Percentiles rank a stretch among this genome's conserved stretches.
Conservation (phyloP, 345 rosid genomes). For the Citrus australasica region DNA sequence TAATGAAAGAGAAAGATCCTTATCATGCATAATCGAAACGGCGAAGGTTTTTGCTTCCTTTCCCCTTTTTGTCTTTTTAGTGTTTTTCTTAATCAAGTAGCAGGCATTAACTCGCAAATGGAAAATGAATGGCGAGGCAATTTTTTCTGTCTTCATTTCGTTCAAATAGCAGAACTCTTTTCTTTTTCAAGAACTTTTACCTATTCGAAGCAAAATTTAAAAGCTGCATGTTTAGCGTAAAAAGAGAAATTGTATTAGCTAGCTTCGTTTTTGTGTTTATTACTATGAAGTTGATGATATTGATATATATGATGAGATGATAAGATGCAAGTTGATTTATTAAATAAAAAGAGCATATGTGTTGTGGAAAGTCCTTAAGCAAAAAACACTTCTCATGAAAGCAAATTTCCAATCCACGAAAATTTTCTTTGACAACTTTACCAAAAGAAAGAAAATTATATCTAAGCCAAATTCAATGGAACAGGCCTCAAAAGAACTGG, state of each 20-base stretch:
- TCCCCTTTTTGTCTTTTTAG: neutral
- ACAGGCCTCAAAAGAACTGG: conserved; percentile 92
- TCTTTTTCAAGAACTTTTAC: neutral
- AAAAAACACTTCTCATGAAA: conserved; percentile 4
- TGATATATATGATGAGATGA: too few species aligned
- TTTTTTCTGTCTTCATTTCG: too few species aligned
- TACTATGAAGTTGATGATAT: neutral
- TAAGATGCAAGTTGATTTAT: too few species aligned
- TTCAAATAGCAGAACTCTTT: too few species aligned
- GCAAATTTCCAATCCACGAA: neutral
- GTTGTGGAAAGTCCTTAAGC: neutral
- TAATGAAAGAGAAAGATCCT: conserved; percentile 17
- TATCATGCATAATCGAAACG: conserved; percentile 27
- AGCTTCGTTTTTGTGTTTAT: neutral
- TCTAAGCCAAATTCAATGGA: neutral
- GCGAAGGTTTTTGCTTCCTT: conserved; percentile 20
- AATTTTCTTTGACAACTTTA: conserved; percentile 24
- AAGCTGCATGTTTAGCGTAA: neutral
- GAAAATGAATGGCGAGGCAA: too few species aligned
- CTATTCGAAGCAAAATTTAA: neutral
- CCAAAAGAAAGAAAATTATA: conserved; percentile 27
- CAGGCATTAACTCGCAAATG: too few species aligned
- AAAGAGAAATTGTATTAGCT: neutral
- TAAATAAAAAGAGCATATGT: neutral
- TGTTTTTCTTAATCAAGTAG: conserved; percentile 5